A percentile compares a stretch with the other conserved stretches of the same genome.
Conservation (phyloP, 73 alveolate species). For the Paramecium caudatum region DNA sequence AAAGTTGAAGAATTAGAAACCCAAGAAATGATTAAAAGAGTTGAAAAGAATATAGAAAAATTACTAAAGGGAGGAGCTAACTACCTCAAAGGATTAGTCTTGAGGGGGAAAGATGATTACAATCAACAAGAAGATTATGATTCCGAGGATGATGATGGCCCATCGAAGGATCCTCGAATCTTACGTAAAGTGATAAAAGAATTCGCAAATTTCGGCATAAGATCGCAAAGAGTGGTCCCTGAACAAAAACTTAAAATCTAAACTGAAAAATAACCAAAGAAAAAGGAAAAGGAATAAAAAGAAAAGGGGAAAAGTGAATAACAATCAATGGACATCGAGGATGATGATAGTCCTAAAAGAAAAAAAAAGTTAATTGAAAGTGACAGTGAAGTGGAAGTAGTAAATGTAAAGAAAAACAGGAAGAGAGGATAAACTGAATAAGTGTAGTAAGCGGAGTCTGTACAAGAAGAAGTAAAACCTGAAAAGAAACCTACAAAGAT, state of each 20-base stretch:
- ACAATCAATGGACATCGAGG: neutral
- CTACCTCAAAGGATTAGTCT: neutral
- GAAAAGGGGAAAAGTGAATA: neutral
- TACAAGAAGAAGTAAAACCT: neutral
- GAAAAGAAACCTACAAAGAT: neutral
- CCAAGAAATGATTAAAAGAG: slow-evolving; percentile 18
- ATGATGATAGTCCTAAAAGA: neutral
- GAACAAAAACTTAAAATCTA: slow-evolving; percentile 5
- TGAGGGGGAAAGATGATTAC: neutral
- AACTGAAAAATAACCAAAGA: slow-evolving; percentile 2
- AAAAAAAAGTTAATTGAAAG: neutral
- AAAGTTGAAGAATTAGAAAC: slow-evolving; percentile 8
- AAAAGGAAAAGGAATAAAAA: neutral
- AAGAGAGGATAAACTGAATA: neutral
- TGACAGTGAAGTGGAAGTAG: slow-evolving; percentile 6
- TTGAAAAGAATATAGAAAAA: slow-evolving; percentile 55
- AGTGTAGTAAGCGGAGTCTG: neutral
- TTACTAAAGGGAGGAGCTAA: slow-evolving; percentile 54
- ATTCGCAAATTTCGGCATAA: slow-evolving; percentile 29
- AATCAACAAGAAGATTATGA: slow-evolving; percentile 34
- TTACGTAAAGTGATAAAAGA: neutral
- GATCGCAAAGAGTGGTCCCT: neutral
- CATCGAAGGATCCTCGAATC: neutral
- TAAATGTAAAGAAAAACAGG: neutral
- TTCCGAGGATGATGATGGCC: slow-evolving; percentile 51